These are phyloP conservation scores for Plectosphaerella sp. DNA, from an alignment of 2,329 filamentous ascomycete genomes.

Conservation along the genomic window DNA sequence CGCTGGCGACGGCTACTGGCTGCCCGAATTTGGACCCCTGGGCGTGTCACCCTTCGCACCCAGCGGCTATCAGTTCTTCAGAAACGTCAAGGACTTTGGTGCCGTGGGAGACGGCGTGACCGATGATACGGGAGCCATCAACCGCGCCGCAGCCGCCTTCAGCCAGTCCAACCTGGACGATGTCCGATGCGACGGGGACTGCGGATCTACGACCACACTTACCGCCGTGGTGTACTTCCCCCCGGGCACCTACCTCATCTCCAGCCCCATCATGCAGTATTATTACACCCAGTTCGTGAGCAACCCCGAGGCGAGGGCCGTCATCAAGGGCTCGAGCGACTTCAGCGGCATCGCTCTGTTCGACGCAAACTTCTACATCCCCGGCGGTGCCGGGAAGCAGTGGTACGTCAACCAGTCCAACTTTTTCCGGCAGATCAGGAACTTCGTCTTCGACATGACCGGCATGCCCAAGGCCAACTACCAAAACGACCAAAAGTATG, in stretches of 20 bases:
- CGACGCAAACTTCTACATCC: constrained; percentile 55
- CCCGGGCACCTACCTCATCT: constrained; percentile 61
- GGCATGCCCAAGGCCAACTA: constrained; percentile 36
- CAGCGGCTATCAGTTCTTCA: constrained; percentile 35
- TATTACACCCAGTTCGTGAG: constrained; percentile 59
- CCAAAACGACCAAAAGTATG: constrained; percentile 18
- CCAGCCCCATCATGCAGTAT: constrained; percentile 63
- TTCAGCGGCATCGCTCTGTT: constrained; percentile 64
- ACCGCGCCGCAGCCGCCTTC: constrained; percentile 12
- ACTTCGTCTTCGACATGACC: constrained; percentile 56
- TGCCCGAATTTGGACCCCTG: no score
- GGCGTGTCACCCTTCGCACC: not conserved
- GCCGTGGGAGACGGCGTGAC: constrained; percentile 30
- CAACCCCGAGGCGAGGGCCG: not conserved
- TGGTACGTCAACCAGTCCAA: constrained; percentile 42
- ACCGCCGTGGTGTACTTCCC: constrained; percentile 22
- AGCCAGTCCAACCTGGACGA: constrained; percentile 20
- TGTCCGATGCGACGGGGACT: constrained; percentile 22
- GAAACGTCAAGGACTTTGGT: constrained; percentile 43
- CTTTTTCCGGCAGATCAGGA: constrained; percentile 62
- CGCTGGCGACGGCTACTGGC: no score
- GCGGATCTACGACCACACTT: constrained; percentile 22
- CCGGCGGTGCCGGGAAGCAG: constrained; percentile 30
- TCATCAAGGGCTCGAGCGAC: constrained; percentile 1
- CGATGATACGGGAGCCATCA: constrained; percentile 45